Evolutionary conservation across 202 grass and related monocot genomes (phyloP).

Genomic region (Brachypodium distachyon): DNA sequence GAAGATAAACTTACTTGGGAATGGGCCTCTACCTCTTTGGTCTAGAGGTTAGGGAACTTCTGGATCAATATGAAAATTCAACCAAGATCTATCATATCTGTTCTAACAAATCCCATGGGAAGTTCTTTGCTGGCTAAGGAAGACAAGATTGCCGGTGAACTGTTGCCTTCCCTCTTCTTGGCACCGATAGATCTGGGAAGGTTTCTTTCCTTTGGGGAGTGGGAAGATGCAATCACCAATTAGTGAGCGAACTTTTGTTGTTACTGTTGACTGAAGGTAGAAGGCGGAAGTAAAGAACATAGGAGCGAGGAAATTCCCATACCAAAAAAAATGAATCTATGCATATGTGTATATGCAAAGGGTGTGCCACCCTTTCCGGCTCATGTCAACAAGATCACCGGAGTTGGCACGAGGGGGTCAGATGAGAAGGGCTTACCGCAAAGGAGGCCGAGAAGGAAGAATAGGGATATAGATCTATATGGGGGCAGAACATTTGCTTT

Average conservation of each 20-base stretch:
- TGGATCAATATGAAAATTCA: background rate
- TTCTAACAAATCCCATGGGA: background rate
- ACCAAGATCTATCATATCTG: background rate
- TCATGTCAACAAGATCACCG: too few species aligned
- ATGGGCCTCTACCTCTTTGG: background rate
- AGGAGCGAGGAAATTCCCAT: background rate
- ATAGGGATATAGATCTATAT: background rate
- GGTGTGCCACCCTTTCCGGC: background rate
- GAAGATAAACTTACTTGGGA: too few species aligned
- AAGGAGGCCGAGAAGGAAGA: background rate
- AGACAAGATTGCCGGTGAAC: background rate
- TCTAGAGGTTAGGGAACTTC: background rate
- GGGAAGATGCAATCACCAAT: background rate
- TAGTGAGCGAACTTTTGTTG: background rate
- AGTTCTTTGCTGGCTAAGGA: background rate
- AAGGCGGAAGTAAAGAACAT: background rate
- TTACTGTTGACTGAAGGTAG: too few species aligned
- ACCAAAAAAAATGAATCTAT: background rate
- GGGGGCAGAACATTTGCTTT: background rate
- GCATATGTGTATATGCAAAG: background rate
- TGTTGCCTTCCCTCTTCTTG: background rate
- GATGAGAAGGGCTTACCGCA: background rate
- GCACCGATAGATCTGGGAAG: background rate
- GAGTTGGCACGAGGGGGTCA: background rate
- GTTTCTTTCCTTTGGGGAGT: background rate